These are phyloP conservation scores for Saccharomyces hybrid DNA, from an alignment of 1,139 yeast genomes.

Conservation along the genomic window DNA sequence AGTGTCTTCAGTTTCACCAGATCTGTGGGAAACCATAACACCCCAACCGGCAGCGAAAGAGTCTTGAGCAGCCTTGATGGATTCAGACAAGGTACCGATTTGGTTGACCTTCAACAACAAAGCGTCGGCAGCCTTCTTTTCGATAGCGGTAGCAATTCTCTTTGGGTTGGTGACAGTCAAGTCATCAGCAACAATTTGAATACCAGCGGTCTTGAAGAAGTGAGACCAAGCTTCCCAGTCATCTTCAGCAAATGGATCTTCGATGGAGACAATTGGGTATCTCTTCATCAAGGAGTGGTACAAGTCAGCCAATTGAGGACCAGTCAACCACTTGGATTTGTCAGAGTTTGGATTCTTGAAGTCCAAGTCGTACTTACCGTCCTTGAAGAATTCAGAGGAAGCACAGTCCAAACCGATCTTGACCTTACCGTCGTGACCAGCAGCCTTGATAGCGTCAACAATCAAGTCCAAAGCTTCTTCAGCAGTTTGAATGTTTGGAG, in stretches of 20 bases:
- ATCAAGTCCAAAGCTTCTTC: slow-evolving; percentile 93
- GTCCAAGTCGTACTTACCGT: slow-evolving; percentile 92
- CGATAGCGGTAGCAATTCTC: slow-evolving; percentile 89
- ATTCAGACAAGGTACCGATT: slow-evolving; percentile 86
- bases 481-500: slow-evolving; percentile 88
- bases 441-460: slow-evolving; percentile 72
- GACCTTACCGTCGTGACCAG: slow-evolving; percentile 90
- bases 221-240: slow-evolving; percentile 97
- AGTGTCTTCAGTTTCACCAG: slow-evolving; percentile 98
- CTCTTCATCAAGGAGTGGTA: slow-evolving; percentile 69
- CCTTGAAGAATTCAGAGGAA: slow-evolving; percentile 92
- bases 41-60: slow-evolving; percentile 93
- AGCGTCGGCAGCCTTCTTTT: slow-evolving; percentile 88
- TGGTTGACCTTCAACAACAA: slow-evolving; percentile 93
- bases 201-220: slow-evolving; percentile 65
- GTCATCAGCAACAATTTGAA: slow-evolving; percentile 94
- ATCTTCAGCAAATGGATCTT: slow-evolving; percentile 98
- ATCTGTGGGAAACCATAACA: slow-evolving; percentile 96
- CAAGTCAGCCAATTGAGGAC: slow-evolving; percentile 74
- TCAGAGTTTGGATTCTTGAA: slow-evolving; percentile 93
- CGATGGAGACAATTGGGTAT: slow-evolving; percentile 95
- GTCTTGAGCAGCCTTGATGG: slow-evolving; percentile 87
- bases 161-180: slow-evolving; percentile 94
- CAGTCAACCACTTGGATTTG: slow-evolving; percentile 79
- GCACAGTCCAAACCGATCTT: slow-evolving; percentile 92